Conservation (phyloP, 768 basidiomycete species). For the Suillus placidus region DNA sequence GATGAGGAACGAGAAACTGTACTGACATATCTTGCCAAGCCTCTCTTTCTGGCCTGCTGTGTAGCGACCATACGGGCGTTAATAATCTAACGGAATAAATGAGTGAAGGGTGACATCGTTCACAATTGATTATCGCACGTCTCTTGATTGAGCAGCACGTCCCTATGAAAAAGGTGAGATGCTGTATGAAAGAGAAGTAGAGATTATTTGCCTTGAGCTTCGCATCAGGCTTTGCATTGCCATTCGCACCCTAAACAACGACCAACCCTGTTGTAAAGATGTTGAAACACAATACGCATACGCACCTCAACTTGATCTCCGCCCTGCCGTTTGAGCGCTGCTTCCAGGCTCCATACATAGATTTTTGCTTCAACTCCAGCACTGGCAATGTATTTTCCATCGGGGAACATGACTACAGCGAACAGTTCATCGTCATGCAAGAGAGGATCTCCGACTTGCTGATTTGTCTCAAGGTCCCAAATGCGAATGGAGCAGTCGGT, state of each 20-base stretch:
- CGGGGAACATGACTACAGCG: slow-evolving; percentile 49
- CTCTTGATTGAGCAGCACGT: neutral
- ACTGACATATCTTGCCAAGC: too few relatives aligned
- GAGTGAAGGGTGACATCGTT: neutral
- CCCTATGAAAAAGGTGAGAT: neutral
- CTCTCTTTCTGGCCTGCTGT: too few relatives aligned
- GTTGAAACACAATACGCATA: neutral
- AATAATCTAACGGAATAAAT: neutral
- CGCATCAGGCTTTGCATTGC: neutral
- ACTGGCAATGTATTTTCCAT: slow-evolving; percentile 80
- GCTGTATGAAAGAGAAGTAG: neutral
- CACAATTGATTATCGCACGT: neutral
- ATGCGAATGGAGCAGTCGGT: too few relatives aligned
- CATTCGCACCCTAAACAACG: neutral
- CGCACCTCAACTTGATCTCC: neutral
- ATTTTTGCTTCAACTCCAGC: slow-evolving; percentile 78
- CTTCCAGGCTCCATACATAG: slow-evolving; percentile 78
- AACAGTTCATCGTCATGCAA: too few relatives aligned
- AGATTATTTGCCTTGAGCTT: neutral
- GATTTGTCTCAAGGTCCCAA: too few relatives aligned
- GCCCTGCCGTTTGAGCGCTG: neutral
- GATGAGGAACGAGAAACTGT: too few relatives aligned
- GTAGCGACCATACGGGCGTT: too few relatives aligned
- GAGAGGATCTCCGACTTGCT: too few relatives aligned
- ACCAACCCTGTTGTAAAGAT: neutral